Conservation (phyloP, 1,284 basidiomycete species). For the Phenoliferia sp. region DNA sequence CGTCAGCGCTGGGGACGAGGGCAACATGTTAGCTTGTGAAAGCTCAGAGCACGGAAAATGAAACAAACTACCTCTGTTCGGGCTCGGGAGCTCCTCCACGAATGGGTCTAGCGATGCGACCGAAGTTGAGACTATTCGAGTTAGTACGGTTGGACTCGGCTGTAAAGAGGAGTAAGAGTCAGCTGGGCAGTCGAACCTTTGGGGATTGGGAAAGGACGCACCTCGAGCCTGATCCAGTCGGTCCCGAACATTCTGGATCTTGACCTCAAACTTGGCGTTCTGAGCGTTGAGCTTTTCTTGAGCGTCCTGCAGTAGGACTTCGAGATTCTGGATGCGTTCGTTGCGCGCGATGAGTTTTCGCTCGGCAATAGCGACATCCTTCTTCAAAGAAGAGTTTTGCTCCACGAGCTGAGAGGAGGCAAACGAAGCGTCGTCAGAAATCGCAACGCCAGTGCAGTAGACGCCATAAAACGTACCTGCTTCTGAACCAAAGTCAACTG, state of each 20-base stretch:
- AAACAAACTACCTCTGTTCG: not conserved
- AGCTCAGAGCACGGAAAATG: not conserved
- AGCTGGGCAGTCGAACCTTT: not conserved
- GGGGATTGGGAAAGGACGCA: constrained; percentile 45
- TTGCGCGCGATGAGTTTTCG: constrained; percentile 92
- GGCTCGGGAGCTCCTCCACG: constrained; percentile 59
- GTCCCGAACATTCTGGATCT: constrained; percentile 85
- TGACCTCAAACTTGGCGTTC: constrained; percentile 92
- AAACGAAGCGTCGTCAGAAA: not conserved
- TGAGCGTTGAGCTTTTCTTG: constrained; percentile 84
- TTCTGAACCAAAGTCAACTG: constrained; percentile 95
- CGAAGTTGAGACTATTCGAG: constrained; percentile 66
- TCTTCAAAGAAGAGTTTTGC: constrained; percentile 96
- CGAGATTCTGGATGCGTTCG: constrained; percentile 94
- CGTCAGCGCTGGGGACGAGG: not conserved
- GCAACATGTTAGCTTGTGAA: not conserved
- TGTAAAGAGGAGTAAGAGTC: constrained; percentile 10
- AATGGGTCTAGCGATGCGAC: constrained; percentile 92
- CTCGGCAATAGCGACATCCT: constrained; percentile 94
- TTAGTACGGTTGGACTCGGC: constrained; percentile 67
- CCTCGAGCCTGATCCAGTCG: constrained; percentile 86
- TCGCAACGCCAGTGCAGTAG: constrained; percentile 5
- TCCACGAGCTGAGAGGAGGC: constrained; percentile 71
- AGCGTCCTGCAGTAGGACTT: constrained; percentile 84
- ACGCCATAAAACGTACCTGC: constrained; percentile 56